These are phyloP conservation scores for Phaeosphaeria sp. DNA, from an alignment of 2,329 filamentous ascomycete species.

Conservation along the genomic window DNA sequence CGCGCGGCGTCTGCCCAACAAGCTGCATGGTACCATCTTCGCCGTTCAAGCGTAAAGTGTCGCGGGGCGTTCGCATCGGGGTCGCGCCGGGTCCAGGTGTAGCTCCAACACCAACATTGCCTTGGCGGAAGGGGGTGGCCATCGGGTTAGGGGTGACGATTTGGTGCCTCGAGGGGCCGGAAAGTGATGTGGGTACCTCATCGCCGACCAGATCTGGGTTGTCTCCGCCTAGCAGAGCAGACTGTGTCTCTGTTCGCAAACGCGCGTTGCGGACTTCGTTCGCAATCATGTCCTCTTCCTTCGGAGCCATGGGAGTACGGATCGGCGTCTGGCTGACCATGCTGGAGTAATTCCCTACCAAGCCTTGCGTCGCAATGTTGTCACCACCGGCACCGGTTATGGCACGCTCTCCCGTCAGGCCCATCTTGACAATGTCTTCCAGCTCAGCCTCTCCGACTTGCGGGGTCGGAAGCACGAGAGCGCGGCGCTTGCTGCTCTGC, in stretches of 20 bases:
- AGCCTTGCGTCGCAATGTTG: constrained; percentile 81
- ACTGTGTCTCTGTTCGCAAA: constrained; percentile 91
- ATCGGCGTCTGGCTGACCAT: constrained; percentile 86
- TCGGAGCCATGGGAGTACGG: constrained; percentile 86
- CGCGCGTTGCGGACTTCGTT: constrained; percentile 96
- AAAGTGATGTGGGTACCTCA: constrained; percentile 82
- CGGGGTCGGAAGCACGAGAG: constrained; percentile 82
- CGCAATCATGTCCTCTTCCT: constrained; percentile 92
- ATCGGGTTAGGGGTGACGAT: constrained; percentile 94
- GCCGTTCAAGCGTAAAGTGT: constrained; percentile 83
- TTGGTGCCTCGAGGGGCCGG: constrained; percentile 79
- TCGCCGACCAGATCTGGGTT: constrained; percentile 90
- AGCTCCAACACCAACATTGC: constrained; percentile 66
- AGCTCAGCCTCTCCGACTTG: constrained; percentile 93
- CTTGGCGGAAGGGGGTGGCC: constrained; percentile 82
- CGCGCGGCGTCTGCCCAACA: constrained; percentile 76
- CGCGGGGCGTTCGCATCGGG: constrained; percentile 85
- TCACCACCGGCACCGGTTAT: constrained; percentile 80
- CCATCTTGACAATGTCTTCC: constrained; percentile 99
- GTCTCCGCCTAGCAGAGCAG: constrained; percentile 89
- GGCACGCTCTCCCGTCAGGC: constrained; percentile 88
- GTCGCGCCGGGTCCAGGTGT: constrained; percentile 79
- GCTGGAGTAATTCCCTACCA: constrained; percentile 85
- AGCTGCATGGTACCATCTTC: constrained; percentile 69
- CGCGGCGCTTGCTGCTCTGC: constrained; percentile 89